Conservation (phyloP, 2,329 filamentous ascomycete genomes). For the Allantophomopsis cytisporea region DNA sequence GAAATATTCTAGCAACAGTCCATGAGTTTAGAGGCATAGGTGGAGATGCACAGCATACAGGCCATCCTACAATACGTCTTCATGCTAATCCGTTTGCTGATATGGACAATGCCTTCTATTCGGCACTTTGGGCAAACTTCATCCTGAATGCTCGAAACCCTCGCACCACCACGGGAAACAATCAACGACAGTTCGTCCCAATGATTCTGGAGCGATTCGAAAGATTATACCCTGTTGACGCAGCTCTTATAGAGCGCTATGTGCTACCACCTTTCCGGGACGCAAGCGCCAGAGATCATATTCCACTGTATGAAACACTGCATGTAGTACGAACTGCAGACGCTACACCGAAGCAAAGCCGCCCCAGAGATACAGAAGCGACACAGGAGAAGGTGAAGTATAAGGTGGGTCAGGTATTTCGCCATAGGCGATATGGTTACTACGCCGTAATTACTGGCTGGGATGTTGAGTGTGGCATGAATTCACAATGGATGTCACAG, state of each 20-base stretch:
- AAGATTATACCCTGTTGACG: slow-evolving; percentile 22
- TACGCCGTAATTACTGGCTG: slow-evolving; percentile 80
- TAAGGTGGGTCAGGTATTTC: slow-evolving; percentile 71
- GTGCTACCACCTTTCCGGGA: slow-evolving; percentile 18
- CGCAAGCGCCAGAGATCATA: slow-evolving; percentile 16
- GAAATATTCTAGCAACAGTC: slow-evolving; percentile 69
- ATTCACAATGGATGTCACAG: slow-evolving; percentile 41
- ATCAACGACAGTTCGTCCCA: slow-evolving; percentile 18
- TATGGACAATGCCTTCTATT: slow-evolving; percentile 22
- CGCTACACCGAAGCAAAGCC: slow-evolving; percentile 34
- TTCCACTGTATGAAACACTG: slow-evolving; percentile 33
- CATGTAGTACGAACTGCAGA: slow-evolving; percentile 42
- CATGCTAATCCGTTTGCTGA: slow-evolving; percentile 17
- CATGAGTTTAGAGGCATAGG: slow-evolving; percentile 29
- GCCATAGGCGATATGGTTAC: slow-evolving; percentile 69
- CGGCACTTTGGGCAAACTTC: slow-evolving; percentile 22
- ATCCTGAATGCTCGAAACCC: slow-evolving; percentile 15
- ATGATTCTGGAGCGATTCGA: slow-evolving; percentile 21
- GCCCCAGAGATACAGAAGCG: slow-evolving; percentile 11
- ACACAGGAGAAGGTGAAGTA: slow-evolving; percentile 37
- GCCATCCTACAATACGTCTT: slow-evolving; percentile 19
- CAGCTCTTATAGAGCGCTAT: slow-evolving; percentile 20
- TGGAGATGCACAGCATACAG: slow-evolving; percentile 14
- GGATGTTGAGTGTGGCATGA: slow-evolving; percentile 44
- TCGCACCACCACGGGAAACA: slow-evolving; percentile 8